Conservation (phyloP, 176 grass and related monocot genomes). For the Themeda triandra region DNA sequence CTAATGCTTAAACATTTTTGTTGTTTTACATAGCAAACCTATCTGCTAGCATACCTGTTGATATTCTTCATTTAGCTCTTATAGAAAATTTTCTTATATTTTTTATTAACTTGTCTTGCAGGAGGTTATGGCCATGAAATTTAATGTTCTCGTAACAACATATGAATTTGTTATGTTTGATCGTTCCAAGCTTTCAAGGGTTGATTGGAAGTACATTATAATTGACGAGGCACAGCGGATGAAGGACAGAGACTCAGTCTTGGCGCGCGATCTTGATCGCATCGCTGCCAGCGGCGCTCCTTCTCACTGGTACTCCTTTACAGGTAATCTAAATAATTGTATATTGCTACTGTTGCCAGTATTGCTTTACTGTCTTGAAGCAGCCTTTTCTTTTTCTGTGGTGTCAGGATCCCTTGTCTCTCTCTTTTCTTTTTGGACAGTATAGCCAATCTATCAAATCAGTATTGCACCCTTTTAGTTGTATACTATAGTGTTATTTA, state of each 20-base stretch:
- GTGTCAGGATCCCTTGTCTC: not conserved
- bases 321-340: slow-evolving; percentile 51
- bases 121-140: slow-evolving; percentile 94
- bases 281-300: slow-evolving; percentile 93
- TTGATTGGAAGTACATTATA: slow-evolving; percentile 99
- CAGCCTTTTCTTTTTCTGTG: not conserved
- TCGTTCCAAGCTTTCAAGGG: slow-evolving; percentile 94
- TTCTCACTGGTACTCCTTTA: slow-evolving; percentile 94
- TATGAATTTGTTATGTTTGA: slow-evolving; percentile 99
- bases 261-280: slow-evolving; percentile 92
- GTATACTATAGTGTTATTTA: slow-evolving; percentile 7
- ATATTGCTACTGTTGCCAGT: not conserved
- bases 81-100: not conserved
- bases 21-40: not conserved
- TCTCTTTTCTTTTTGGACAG: not conserved
- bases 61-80: not conserved
- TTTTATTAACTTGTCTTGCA: slow-evolving; percentile 38
- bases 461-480: slow-evolving; percentile 13
- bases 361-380: not conserved
- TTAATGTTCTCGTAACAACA: slow-evolving; percentile 98
- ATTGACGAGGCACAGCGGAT: slow-evolving; percentile 99
- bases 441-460: not conserved
- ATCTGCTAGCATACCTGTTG: not conserved
- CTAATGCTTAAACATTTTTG: not conserved
- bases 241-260: slow-evolving; percentile 96